Evolutionary conservation across 371 early-diverging fungal species (phyloP), one percentile per base, ranked within the genome.

Genomic region (Synchytrium microbalum): DNA sequence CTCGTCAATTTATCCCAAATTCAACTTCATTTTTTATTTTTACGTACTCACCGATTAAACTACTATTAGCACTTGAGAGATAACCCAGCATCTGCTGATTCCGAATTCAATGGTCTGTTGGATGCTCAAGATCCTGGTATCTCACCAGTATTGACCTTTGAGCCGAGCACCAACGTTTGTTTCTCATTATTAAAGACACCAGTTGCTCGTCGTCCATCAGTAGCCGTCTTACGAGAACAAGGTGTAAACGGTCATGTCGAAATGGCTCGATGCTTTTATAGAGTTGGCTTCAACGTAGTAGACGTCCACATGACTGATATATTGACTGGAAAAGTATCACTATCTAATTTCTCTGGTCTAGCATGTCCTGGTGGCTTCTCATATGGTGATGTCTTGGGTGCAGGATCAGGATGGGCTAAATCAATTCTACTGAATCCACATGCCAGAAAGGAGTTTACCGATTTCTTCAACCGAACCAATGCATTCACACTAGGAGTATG

Each of bases 231-330:
- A 58, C 88, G 98, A 68, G 96, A 97, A 76, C 96, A 97, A 79
- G 98, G 96, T 66, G 92, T 96, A 32, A 96, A 96, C 76, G 88
- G 92, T 27, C 91, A 91, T 64, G 84, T 85, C 28, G 98, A 97
- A 75, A 88, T 95, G 88, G 96, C 96, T 0, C 90, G 83, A 68
- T 88, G 94, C 2, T 95, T 97, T 85, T 80, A 92, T 71, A 74
- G 82, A 54, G 91, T 96, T 25, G 96, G 96, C 0, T 97, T 96
- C 73, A 81, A 80, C 2, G 84, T 90, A 19, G 87, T 95, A 1
- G 96, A 97, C 75, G 93, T 97, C 1, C 98, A 97, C 75, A 97
- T 97, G 96, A 88, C 92, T 3, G 96, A 97, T 68, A 78, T 97
- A 52, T 70, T 96, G 46, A 66, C 78, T 26, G 88, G 88, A n/a